These are phyloP conservation scores for Sequoiadendron giganteum DNA, from an alignment of 75 land plant species.

Conservation along the genomic window DNA sequence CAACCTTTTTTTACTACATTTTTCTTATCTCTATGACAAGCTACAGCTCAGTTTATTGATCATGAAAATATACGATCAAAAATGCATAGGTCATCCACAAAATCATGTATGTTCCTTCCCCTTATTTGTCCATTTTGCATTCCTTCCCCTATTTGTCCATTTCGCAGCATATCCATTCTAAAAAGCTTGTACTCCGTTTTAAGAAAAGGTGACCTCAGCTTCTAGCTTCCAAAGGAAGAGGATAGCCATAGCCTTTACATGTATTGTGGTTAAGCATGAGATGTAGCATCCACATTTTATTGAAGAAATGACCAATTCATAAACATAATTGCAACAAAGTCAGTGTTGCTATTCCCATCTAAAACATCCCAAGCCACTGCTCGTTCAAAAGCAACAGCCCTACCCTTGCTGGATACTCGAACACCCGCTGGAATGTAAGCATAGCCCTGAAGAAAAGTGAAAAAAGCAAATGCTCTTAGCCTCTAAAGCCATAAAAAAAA, in stretches of 20 bases:
- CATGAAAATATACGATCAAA: not conserved
- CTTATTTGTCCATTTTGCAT: not conserved
- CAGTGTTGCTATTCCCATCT: conserved; percentile 6
- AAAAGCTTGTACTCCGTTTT: no score
- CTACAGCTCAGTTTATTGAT: not conserved
- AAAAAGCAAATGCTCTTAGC: not conserved
- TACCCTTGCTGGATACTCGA: conserved; percentile 22
- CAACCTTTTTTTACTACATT: not conserved
- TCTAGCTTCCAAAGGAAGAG: not conserved
- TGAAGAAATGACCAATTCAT: conserved; percentile 43
- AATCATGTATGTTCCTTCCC: not conserved
- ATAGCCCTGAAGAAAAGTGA: conserved; percentile 21
- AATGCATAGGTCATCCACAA: not conserved
- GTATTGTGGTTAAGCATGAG: not conserved
- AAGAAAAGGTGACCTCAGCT: not conserved
- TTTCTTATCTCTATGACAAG: not conserved
- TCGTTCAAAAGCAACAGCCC: conserved; percentile 27
- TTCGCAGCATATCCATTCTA: not conserved
- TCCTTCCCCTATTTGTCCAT: not conserved
- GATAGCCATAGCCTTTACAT: not conserved
- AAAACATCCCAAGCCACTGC: conserved; percentile 29
- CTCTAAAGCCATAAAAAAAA: conserved; percentile 1
- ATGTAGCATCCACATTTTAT: conserved; percentile 14
- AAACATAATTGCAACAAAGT: conserved; percentile 24
- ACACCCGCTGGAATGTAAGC: conserved; percentile 23